phyloP scores from a whole-genome alignment of 441 rosid genomes.

The Gossypium aridum region DNA sequence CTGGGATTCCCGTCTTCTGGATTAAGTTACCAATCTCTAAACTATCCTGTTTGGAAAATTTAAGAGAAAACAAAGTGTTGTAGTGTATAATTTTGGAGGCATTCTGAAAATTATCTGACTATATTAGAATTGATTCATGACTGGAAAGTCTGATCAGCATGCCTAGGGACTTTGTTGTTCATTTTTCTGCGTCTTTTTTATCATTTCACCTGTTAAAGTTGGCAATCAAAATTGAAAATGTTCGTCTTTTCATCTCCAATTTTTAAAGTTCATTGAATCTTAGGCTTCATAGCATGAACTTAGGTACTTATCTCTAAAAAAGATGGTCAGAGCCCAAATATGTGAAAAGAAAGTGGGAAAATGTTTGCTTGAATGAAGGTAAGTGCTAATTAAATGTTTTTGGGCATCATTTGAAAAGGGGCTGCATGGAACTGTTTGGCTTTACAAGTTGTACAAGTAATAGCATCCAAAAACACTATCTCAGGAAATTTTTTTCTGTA shows the following conservation, averaged over 20 bases:
- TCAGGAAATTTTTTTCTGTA: neutral
- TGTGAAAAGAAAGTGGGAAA: neutral
- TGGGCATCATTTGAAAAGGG: neutral
- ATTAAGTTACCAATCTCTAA: neutral
- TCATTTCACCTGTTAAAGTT: neutral
- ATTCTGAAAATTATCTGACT: neutral
- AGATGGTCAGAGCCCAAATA: neutral
- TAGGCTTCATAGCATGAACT: neutral
- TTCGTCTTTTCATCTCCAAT: neutral
- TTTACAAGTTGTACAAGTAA: neutral
- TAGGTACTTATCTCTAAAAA: neutral
- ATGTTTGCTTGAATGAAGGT: neutral
- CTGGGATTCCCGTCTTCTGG: neutral
- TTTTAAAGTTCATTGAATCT: neutral
- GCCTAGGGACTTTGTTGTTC: neutral
- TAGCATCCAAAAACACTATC: neutral
- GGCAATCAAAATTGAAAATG: neutral
- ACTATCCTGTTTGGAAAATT: neutral
- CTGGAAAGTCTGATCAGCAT: neutral
- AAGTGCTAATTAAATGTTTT: neutral
- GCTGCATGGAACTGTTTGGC: neutral
- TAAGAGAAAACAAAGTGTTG: neutral
- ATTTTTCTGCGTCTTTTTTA: neutral
- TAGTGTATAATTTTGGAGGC: neutral
- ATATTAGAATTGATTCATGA: neutral